These are phyloP conservation scores for Magnolia officinalis DNA, from an alignment of 164 flowering plant genomes.

Conservation along the genomic window DNA sequence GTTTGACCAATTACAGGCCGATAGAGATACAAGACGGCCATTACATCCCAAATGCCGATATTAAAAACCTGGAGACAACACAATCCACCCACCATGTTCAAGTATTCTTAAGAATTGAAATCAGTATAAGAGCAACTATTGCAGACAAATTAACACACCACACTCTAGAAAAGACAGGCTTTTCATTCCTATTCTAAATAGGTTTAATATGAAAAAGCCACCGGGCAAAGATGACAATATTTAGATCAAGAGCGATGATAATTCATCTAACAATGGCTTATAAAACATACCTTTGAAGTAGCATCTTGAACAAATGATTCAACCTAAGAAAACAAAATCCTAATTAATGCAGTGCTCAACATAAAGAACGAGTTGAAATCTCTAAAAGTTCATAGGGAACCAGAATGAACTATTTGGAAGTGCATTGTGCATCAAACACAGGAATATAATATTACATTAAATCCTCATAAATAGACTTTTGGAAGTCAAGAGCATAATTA, in stretches of 20 bases:
- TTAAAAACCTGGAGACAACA: no score
- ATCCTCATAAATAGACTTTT: not conserved
- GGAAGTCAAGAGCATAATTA: not conserved
- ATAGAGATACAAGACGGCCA: no score
- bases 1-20: no score
- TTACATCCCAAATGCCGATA: no score
- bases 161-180: no score
- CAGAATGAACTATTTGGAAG: not conserved
- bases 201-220: no score
- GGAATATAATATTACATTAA: not conserved
- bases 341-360: not conserved
- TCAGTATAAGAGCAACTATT: no score
- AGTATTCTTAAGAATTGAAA: no score
- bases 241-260: constrained; percentile 1
- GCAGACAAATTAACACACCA: no score
- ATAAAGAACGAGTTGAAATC: not conserved
- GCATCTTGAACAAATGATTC: constrained; percentile 85
- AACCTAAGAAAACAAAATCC: constrained; percentile 42
- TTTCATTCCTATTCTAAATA: no score
- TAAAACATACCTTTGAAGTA: constrained; percentile 62
- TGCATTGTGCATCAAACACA: not conserved
- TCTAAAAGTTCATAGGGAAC: not conserved
- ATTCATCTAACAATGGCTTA: not conserved
- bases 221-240: not conserved
- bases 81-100: no score